Conservation (phyloP, 2,329 filamentous ascomycete species). For the Pseudogymnoascus sp. region DNA sequence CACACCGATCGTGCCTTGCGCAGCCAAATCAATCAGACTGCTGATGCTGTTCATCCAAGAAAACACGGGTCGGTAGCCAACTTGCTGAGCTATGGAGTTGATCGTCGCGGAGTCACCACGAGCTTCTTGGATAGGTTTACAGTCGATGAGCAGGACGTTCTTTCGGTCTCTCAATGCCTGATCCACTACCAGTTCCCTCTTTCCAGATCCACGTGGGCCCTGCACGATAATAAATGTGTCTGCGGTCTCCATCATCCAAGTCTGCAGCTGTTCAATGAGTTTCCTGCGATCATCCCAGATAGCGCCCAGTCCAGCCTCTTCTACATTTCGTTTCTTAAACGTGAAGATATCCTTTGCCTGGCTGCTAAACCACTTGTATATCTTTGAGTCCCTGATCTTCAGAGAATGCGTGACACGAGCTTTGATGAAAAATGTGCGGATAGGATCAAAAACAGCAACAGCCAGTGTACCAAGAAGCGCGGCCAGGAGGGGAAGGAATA, state of each 20-base stretch:
- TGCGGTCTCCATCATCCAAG: constrained; percentile 78
- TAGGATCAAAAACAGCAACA: constrained; percentile 86
- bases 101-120: constrained; percentile 83
- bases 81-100: constrained; percentile 66
- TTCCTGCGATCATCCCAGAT: constrained; percentile 83
- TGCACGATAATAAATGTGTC: constrained; percentile 93
- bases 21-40: constrained; percentile 83
- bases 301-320: constrained; percentile 64
- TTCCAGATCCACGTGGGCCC: constrained; percentile 84
- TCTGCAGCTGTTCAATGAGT: constrained; percentile 72
- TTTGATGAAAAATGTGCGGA: constrained; percentile 87
- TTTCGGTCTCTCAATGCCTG: constrained; percentile 69
- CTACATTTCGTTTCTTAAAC: constrained; percentile 46
- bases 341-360: constrained; percentile 59
- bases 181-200: constrained; percentile 78
- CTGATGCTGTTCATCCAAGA: constrained; percentile 94
- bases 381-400: constrained; percentile 60
- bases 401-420: constrained; percentile 74
- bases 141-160: constrained; percentile 80
- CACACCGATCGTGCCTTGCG: constrained; percentile 86
- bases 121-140: constrained; percentile 86
- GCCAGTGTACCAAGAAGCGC: constrained; percentile 76
- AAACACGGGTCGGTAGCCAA: constrained; percentile 89
- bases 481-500: constrained; percentile 75
- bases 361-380: constrained; percentile 74